Evolutionary conservation across 192 early-diverging fungal genomes (phyloP).

Genomic region (Backusella parvicylindrica): DNA sequence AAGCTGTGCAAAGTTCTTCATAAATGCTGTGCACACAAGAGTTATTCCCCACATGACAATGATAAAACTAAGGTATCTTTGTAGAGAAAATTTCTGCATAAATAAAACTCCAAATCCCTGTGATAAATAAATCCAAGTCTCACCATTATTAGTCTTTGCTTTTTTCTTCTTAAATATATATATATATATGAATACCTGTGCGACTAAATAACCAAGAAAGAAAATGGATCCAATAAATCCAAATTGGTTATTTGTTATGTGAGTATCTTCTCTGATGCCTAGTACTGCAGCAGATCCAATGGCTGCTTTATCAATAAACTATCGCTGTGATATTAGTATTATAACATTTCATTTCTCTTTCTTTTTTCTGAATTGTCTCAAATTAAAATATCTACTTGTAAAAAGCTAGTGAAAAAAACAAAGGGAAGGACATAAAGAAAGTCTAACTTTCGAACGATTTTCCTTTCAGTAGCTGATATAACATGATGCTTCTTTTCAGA

Average conservation of each 20-base stretch:
- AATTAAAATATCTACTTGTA: conserved; percentile 9
- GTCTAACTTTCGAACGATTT: neutral
- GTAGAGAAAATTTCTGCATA: conserved; percentile 15
- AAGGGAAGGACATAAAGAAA: conserved; percentile 17
- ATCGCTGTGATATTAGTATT: neutral
- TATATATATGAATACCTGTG: neutral
- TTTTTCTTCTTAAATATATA: neutral
- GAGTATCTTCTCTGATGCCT: conserved; percentile 16
- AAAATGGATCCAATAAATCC: conserved; percentile 18
- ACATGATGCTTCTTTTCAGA: neutral
- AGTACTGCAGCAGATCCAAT: conserved; percentile 14
- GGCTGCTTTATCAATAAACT: conserved; percentile 27
- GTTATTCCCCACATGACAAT: conserved; percentile 18
- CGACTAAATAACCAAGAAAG: conserved; percentile 25
- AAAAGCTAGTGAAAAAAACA: neutral
- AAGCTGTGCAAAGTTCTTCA: conserved; percentile 7
- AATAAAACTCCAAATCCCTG: neutral
- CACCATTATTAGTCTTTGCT: neutral
- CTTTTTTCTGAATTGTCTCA: neutral
- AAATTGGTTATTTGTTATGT: conserved; percentile 13
- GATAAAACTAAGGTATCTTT: conserved; percentile 5
- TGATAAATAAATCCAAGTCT: neutral
- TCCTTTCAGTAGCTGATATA: neutral
- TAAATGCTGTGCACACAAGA: conserved; percentile 1
- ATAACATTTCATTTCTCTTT: neutral